phyloP scores from a whole-genome alignment of 75 land plant species.

The Sequoiadendron giganteum region DNA sequence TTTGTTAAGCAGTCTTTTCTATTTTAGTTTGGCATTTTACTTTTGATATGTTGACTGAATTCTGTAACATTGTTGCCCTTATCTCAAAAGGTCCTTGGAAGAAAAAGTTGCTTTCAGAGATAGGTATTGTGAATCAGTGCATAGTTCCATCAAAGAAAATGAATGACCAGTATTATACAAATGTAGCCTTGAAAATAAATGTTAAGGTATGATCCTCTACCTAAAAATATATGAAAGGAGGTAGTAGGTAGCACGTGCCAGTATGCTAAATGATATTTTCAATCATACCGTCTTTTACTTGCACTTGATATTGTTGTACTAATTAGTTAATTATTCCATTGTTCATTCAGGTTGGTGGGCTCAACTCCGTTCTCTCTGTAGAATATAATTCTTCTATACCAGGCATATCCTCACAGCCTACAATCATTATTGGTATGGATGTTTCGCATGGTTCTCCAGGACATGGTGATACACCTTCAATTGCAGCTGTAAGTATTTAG shows the following conservation, averaged over 20 bases:
- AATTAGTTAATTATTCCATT: slow-evolving; percentile 1
- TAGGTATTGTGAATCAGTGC: slow-evolving; percentile 84
- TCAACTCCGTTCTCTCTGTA: slow-evolving; percentile 61
- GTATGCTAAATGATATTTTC: background rate
- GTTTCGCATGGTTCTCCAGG: slow-evolving; percentile 98
- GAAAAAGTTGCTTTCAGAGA: slow-evolving; percentile 50
- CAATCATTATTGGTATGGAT: slow-evolving; percentile 95
- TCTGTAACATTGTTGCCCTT: background rate
- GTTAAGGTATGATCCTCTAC: slow-evolving; percentile 55
- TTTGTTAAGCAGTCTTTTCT: background rate
- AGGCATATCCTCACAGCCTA: slow-evolving; percentile 54
- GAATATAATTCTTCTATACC: slow-evolving; percentile 43
- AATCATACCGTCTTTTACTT: background rate
- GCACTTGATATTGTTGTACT: background rate
- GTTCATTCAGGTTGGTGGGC: slow-evolving; percentile 72
- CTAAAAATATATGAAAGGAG: no score
- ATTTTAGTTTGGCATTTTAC: background rate
- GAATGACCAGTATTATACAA: slow-evolving; percentile 85
- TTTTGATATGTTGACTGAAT: background rate
- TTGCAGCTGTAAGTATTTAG: slow-evolving; percentile 76
- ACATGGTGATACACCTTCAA: slow-evolving; percentile 79
- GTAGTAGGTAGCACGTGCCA: background rate
- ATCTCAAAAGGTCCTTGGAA: slow-evolving; percentile 79
- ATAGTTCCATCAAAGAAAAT: slow-evolving; percentile 56
- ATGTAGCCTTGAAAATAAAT: slow-evolving; percentile 89